Base-by-base conservation (phyloP, 805 yeast species). In the Schwanniomyces sp. region DNA sequence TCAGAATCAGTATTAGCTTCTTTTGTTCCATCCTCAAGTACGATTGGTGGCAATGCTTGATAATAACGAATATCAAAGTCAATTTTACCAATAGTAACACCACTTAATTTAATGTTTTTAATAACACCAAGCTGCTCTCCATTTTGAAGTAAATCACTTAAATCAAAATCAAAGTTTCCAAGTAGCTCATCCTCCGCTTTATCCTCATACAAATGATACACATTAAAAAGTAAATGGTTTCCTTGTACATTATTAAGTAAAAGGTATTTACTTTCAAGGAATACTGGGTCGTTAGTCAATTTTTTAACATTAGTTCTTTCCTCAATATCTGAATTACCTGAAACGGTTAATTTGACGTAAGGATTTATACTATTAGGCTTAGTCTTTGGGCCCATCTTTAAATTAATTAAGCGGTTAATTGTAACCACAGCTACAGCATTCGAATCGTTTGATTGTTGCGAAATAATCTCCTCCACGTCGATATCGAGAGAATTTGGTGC, bases 401-500 rank as follows among this genome's bases (percentile, higher is more conserved):
- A 66, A 36, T 72, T 74, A 29, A 70, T 72, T 36, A 81, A 84
- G 43, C 82, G 77, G 50, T 77, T 74, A 41, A 86, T 59, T 28
- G 83, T 84, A 11, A 88, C 79, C 2, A 86, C 85, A 50, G 85
- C 69, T 48, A 82, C 83, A 54, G 92, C 94, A 53, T 76, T 75
- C 5, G 91, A 84, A 53, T 85, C 91, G 47, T 83, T 82, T 5
- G 81, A 66, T 58, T 80, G 80, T 38, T 76, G 78, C 36, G 83
- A 81, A 77, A 87, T 74, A 17, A 86, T 65, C 51, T 85, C 90
- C 61, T 84, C 89, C 36, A 87, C 86, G 57, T 87, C 84, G 50
- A 88, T 69, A 59, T 87, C 92, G 37, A 86, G 66, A 46, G 88
- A 84, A 64, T 88, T 88, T 54, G 96, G 96, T 8, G 91, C 91